Conservation (phyloP, 805 yeast species). For the Candida vaughaniae region DNA sequence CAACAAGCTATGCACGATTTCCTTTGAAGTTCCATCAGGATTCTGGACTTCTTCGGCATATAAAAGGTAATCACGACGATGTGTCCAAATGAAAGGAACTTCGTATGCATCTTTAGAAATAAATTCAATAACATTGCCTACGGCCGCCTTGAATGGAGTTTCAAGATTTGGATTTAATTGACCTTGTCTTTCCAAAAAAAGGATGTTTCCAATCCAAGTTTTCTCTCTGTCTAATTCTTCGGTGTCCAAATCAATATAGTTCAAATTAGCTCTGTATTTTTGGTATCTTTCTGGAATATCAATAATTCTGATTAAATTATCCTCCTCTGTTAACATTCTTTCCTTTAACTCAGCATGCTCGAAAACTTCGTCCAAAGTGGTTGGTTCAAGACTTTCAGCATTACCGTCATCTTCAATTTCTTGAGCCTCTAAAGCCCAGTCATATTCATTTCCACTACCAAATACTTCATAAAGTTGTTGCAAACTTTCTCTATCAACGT, state of each 20-base stretch:
- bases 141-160: slow-evolving; percentile 64
- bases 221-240: slow-evolving; percentile 72
- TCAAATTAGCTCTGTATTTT: slow-evolving; percentile 64
- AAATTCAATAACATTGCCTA: slow-evolving; percentile 67
- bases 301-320: slow-evolving; percentile 78
- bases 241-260: slow-evolving; percentile 64
- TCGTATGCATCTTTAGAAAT: slow-evolving; percentile 77
- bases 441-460: slow-evolving; percentile 96
- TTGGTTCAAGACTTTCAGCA: slow-evolving; percentile 53
- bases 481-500: slow-evolving; percentile 82
- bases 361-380: slow-evolving; percentile 81
- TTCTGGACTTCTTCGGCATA: slow-evolving; percentile 48
- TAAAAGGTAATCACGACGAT: slow-evolving; percentile 84
- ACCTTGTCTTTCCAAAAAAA: slow-evolving; percentile 56
- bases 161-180: slow-evolving; percentile 38
- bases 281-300: slow-evolving; percentile 95
- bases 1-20: slow-evolving; percentile 50
- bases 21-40: slow-evolving; percentile 34
- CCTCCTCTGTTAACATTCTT: slow-evolving; percentile 87
- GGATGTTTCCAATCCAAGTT: slow-evolving; percentile 72
- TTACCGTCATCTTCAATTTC: slow-evolving; percentile 57
- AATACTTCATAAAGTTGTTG: slow-evolving; percentile 93
- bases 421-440: slow-evolving; percentile 96
- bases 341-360: slow-evolving; percentile 92
- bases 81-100: slow-evolving; percentile 94